Evolutionary conservation across 106 monocot genomes (phyloP), one percentile per base, ranked within the genome.

Genomic region (Acanthochlamys bracteata): DNA sequence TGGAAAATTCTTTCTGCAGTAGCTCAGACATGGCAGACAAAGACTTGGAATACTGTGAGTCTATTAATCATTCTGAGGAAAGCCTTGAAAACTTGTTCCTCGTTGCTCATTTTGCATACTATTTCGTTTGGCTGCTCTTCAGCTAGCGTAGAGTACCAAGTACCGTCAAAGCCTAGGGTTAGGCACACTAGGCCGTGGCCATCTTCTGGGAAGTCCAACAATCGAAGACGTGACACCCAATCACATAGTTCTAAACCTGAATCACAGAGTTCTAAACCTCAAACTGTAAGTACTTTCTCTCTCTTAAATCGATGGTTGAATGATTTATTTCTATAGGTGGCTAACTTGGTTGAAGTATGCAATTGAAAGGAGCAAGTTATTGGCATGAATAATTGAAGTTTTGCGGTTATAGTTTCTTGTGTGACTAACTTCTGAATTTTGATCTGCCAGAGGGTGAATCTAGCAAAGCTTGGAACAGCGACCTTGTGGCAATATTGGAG

Each of bases 401-500:
- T 46, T 46, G 45, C 45, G 14, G 8, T 14, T 46, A 46, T 46
- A 15, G n/a, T 51, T 8, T 4, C 20, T 20, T 55, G 55, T 21
- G 20, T 20, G 16, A 20, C 55, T 55, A 20, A 15, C 33, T 33
- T 33, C 33, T n/a, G 33, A 33, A 33, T 33, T 33, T 33, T 33
- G 33, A 33, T 33, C 33, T 33, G 33, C 39, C 87, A 92, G 92
- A 79, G 78, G 54, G 78, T 79, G 13, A 82, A 87, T 61, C 53
- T 92, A 81, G 71, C 84, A 13, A 87, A 92, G 54, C 81, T 92
- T 0, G 92, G 81, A 59, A 82, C 81, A 7, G 39, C 81, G 2
- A 64, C 81, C 42, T 69, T 87, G 39, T 87, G 92, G 92, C 81
- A 81, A 84, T 92, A 92, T 47, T 92, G 87, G 87, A 84, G 72